Percentiles rank a stretch among this genome's conserved stretches.
These are phyloP conservation scores for Lachancea lanzarotensis DNA, from an alignment of 805 yeast species.

Conservation along the genomic window DNA sequence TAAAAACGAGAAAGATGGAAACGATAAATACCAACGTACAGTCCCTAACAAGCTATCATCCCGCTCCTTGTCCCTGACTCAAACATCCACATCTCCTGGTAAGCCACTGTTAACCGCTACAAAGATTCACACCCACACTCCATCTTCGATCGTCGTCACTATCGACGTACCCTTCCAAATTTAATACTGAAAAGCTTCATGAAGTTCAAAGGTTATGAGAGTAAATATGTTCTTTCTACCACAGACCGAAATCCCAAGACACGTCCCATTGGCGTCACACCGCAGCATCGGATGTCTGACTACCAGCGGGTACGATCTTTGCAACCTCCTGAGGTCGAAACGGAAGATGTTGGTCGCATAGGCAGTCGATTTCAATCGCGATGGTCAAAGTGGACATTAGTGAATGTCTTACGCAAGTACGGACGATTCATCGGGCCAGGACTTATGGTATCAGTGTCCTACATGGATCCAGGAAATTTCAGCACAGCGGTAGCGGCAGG, in stretches of 20 bases:
- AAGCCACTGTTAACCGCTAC: too few relatives aligned
- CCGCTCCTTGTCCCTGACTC: too few relatives aligned
- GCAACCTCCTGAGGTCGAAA: background rate
- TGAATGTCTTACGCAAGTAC: conserved; percentile 40
- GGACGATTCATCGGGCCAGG: conserved; percentile 86
- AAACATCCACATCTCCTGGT: too few relatives aligned
- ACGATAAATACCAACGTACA: background rate
- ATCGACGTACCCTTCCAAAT: too few relatives aligned
- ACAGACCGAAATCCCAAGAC: background rate
- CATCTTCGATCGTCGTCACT: too few relatives aligned
- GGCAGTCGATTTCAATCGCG: background rate
- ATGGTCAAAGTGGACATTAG: conserved; percentile 5
- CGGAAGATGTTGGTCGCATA: background rate
- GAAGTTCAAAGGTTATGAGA: too few relatives aligned
- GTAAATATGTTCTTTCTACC: too few relatives aligned
- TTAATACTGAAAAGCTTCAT: too few relatives aligned
- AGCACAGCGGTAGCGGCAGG: conserved; percentile 93
- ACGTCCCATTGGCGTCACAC: background rate
- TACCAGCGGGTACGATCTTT: conserved; percentile 5
- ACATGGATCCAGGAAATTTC: conserved; percentile 97
- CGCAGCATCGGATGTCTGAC: background rate
- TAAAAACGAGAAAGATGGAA: background rate
- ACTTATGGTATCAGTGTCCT: conserved; percentile 87
- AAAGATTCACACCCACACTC: too few relatives aligned
- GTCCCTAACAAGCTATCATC: too few relatives aligned